These are phyloP conservation scores for Phascolomyces articulosus DNA, from an alignment of 371 early-diverging fungal genomes.

Conservation along the genomic window DNA sequence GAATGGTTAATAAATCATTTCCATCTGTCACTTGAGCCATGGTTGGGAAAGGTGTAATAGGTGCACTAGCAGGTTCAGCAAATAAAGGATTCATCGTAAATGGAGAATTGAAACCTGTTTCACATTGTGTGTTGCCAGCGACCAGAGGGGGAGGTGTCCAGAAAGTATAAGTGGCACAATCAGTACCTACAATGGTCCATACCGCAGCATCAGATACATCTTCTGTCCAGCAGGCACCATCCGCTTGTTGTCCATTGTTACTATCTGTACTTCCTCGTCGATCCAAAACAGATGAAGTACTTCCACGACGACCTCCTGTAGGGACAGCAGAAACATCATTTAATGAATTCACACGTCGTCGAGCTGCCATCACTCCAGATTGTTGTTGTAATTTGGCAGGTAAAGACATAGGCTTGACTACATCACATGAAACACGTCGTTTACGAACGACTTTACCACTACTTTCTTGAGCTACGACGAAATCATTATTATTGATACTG, in stretches of 20 bases:
- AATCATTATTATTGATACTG: constrained; percentile 13
- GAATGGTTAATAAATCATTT: constrained; percentile 33
- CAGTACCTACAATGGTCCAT: constrained; percentile 91
- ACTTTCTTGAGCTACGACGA: constrained; percentile 24
- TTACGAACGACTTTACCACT: constrained; percentile 41
- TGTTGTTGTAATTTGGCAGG: constrained; percentile 22
- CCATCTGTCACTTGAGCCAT: constrained; percentile 15
- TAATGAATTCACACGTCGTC: constrained; percentile 48
- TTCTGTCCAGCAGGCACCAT: constrained; percentile 74
- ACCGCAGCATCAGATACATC: constrained; percentile 87
- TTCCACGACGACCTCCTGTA: constrained; percentile 6
- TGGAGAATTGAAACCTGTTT: constrained; percentile 17
- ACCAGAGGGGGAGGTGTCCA: constrained; percentile 49
- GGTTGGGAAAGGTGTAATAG: constrained; percentile 43
- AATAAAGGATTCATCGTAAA: constrained; percentile 10
- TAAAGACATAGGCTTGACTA: constrained; percentile 31
- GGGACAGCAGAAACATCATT: constrained; percentile 25
- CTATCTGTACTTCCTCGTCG: constrained; percentile 18
- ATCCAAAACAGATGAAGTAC: constrained; percentile 2
- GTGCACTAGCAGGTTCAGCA: constrained; percentile 14
- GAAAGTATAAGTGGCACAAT: constrained; percentile 79
- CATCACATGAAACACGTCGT: constrained; percentile 51
- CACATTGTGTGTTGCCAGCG: constrained; percentile 5
- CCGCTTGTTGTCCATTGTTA: constrained; percentile 13
- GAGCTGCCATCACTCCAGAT: constrained; percentile 16